Conservation (phyloP, 202 grass and related monocot species). For the Dendrocalamus latiflorus region DNA sequence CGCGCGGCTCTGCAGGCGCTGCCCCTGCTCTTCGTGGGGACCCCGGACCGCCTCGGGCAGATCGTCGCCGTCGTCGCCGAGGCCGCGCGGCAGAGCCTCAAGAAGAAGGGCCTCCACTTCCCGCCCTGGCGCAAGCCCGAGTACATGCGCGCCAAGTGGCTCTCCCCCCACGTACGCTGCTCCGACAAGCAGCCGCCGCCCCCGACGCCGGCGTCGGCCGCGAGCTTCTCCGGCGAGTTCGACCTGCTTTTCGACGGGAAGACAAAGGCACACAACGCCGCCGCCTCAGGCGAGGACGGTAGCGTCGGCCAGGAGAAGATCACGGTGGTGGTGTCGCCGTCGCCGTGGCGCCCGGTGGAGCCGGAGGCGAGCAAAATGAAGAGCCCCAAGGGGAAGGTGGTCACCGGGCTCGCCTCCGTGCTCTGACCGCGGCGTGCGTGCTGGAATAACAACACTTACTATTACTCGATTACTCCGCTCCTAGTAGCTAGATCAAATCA, state of each 20-base stretch:
- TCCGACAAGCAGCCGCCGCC: slow-evolving; percentile 7
- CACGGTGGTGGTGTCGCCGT: slow-evolving; percentile 29
- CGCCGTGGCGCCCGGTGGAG: slow-evolving; percentile 19
- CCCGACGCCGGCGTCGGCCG: background rate
- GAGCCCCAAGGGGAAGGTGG: slow-evolving; percentile 28
- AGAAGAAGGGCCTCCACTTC: slow-evolving; percentile 65
- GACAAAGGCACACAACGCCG: background rate
- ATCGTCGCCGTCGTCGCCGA: slow-evolving; percentile 54
- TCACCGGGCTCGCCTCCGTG: slow-evolving; percentile 54
- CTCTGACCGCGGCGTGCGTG: slow-evolving; percentile 34
- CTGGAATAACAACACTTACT: background rate
- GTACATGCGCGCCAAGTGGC: slow-evolving; percentile 85
- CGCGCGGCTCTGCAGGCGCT: slow-evolving; percentile 51
- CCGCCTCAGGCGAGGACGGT: too few species aligned
- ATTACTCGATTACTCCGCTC: too few species aligned
- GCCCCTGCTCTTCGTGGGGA: slow-evolving; percentile 65
- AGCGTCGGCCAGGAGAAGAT: background rate
- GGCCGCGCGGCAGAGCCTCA: slow-evolving; percentile 51
- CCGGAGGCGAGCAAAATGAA: background rate
- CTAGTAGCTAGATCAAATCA: background rate
- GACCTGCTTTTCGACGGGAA: slow-evolving; percentile 26
- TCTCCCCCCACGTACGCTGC: slow-evolving; percentile 25
- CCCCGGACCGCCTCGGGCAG: slow-evolving; percentile 36
- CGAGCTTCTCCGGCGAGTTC: slow-evolving; percentile 32
- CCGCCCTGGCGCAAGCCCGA: slow-evolving; percentile 68